Evolutionary conservation across 2,329 filamentous ascomycete species (phyloP), one percentile per base, ranked within the genome.

Genomic region (Neoascochyta sp.): DNA sequence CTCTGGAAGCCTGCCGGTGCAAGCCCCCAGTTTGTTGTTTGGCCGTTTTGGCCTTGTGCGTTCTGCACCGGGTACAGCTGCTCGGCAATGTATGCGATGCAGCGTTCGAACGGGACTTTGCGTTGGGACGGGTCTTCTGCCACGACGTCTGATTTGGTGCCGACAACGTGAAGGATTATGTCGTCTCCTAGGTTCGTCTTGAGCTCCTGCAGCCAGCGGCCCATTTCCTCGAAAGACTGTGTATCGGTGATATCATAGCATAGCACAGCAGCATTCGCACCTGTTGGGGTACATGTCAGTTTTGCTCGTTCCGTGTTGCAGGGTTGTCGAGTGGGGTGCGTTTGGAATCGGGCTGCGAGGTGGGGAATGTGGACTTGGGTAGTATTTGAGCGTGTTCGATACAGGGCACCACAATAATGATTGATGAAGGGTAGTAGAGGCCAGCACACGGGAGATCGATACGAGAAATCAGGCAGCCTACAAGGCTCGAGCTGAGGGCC

Each of bases 201-300:
- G 33, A 95, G 76, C 66, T 95, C 89, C 39, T 75, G 78, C 40
- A 95, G 75, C 89, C 89, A 95, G 33, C 83, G 76, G 54, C 86
- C 87, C 87, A 95, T 95, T 64, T 95, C 87, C 50, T 79, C 75
- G 62, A 95, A 95, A 38, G 85, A 92, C 49, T 79, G 69, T 39
- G 83, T 81, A 62, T 89, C 83, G 39, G 88, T 94, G 60, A 95
- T 93, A 68, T 86, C 86, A 70, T 95, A 95, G 73, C 89, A 95
- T 25, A 95, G 76, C 38, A 95, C 86, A 53, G 86, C 92, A 36
- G 89, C 89, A 58, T 95, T 90, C 41, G 90, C 90, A 58, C 89
- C 89, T 66, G 31, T 27, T 11, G 9, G 18, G 15, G 12, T 2
- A 9, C 7, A 13, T 17, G 35, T 41, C 27, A 47, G n/a, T n/a